A percentile compares a stretch with the other conserved stretches of the same genome.
These are phyloP conservation scores for Pyricularia pennisetigena DNA, from an alignment of 2,329 filamentous ascomycete species.

Conservation along the genomic window DNA sequence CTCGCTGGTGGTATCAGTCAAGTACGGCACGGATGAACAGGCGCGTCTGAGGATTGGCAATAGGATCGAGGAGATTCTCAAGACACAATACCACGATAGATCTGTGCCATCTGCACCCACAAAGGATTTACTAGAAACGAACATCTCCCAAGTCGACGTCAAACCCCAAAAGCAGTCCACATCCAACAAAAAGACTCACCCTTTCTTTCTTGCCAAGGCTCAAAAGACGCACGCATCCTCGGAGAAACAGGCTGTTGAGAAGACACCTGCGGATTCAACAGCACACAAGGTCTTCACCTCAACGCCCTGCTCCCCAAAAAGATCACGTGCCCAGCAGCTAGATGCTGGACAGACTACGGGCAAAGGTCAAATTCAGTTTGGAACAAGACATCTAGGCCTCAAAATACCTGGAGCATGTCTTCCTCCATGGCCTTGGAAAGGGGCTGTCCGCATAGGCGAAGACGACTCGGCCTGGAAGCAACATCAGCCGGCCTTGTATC, in stretches of 20 bases:
- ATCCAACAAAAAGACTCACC: conserved; percentile 28
- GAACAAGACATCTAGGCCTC: conserved; percentile 31
- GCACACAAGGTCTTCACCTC: conserved; percentile 35
- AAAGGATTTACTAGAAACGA: not conserved
- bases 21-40: conserved; percentile 7
- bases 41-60: conserved; percentile 7
- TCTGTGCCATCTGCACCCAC: not conserved
- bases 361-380: conserved; percentile 27
- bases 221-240: conserved; percentile 16
- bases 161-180: not conserved
- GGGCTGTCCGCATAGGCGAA: conserved; percentile 51
- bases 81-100: not conserved
- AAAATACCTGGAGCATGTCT: conserved; percentile 58
- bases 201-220: conserved; percentile 57
- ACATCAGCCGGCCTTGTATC: not conserved
- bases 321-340: conserved; percentile 19
- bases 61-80: conserved; percentile 5
- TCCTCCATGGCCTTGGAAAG: conserved; percentile 62
- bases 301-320: conserved; percentile 42
- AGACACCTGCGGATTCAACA: conserved; percentile 15
- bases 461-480: not conserved
- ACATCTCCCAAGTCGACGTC: not conserved
- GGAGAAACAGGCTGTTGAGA: conserved; percentile 13
- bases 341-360: conserved; percentile 13
- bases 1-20: not conserved